Percentiles rank a stretch among this genome's conserved stretches.
phyloP scores from a whole-genome alignment of 2,329 filamentous ascomycete species.

The Ceratocystis variospora region DNA sequence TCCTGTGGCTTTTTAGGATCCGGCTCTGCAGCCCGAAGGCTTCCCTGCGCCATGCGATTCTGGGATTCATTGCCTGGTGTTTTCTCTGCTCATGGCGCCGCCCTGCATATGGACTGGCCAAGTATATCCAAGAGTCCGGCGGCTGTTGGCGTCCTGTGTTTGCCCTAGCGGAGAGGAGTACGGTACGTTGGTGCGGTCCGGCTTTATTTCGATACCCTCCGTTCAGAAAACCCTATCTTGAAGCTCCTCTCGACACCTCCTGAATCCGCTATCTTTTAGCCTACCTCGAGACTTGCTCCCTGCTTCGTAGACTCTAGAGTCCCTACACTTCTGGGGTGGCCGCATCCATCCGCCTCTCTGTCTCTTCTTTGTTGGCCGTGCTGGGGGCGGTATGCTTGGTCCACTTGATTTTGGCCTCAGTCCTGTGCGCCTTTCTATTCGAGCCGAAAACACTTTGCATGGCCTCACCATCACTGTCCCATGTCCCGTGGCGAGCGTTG shows the following conservation, averaged over 20 bases:
- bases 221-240: background rate
- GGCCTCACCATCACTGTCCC: too few species aligned
- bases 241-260: background rate
- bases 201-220: background rate
- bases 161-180: background rate
- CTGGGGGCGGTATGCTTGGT: too few species aligned
- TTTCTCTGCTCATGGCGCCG: background rate
- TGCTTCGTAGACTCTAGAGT: too few species aligned
- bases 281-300: too few species aligned
- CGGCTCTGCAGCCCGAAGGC: background rate
- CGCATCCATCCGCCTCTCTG: too few species aligned
- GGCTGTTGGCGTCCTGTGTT: background rate
- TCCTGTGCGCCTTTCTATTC: too few species aligned
- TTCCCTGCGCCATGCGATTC: background rate
- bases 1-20: background rate
- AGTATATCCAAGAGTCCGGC: background rate
- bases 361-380: too few species aligned
- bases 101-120: background rate
- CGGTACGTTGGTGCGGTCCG: background rate
- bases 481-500: too few species aligned
- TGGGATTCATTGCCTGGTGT: background rate
- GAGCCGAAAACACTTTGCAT: too few species aligned
- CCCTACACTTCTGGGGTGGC: too few species aligned
- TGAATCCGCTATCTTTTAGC: background rate
- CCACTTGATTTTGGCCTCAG: too few species aligned